Percentiles rank a stretch among this genome's conserved stretches.
Conservation (phyloP, 2,329 filamentous ascomycete genomes). For the Fusarium proliferatum region DNA sequence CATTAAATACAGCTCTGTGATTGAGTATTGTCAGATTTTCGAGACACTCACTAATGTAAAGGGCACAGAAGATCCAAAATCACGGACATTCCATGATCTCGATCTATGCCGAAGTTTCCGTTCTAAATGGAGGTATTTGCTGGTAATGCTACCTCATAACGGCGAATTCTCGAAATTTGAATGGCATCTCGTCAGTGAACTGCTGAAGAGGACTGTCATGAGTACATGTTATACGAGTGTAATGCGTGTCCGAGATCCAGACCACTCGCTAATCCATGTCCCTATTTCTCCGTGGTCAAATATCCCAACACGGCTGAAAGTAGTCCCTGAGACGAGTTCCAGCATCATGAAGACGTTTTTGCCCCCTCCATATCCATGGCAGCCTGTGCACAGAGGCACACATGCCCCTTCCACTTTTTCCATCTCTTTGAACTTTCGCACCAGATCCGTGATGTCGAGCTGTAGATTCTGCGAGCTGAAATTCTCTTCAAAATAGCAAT, state of each 20-base stretch:
- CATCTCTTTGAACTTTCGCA: background rate
- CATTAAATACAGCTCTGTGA: accelerated
- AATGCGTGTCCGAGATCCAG: background rate
- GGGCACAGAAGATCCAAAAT: accelerated
- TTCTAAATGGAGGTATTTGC: accelerated
- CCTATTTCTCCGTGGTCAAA: too few relatives aligned
- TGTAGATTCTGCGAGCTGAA: accelerated
- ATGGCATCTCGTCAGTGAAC: too few relatives aligned
- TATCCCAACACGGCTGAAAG: accelerated
- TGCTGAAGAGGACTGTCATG: too few relatives aligned
- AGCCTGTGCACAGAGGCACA: accelerated
- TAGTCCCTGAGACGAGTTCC: accelerated
- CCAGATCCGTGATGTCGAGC: background rate
- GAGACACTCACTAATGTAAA: accelerated
- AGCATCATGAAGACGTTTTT: background rate
- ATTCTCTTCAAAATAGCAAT: background rate
- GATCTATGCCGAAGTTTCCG: background rate
- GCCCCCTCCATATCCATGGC: accelerated
- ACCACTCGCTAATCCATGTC: background rate
- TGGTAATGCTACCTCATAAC: too few relatives aligned
- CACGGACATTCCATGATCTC: background rate
- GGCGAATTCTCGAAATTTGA: too few relatives aligned
- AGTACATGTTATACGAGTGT: background rate
- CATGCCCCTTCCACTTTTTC: background rate
- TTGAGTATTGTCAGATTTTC: accelerated